phyloP scores from a whole-genome alignment of 768 basidiomycete species.

The Phaeotremella skinneri region DNA sequence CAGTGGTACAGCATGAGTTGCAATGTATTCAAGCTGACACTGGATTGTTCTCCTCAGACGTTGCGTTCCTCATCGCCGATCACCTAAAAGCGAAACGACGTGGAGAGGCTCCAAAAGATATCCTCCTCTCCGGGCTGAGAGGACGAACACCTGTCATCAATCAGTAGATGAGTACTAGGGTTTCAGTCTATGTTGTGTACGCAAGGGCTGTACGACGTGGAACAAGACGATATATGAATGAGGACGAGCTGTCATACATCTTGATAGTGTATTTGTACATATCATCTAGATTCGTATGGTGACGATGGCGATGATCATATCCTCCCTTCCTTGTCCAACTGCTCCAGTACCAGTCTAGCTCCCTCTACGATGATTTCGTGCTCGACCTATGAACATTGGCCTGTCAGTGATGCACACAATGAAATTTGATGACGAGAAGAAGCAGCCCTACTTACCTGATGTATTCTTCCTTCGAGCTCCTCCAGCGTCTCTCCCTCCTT shows the following conservation, averaged over 20 bases:
- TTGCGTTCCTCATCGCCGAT: constrained; percentile 82
- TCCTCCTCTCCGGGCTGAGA: constrained; percentile 42
- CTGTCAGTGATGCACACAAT: neutral
- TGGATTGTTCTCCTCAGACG: constrained; percentile 56
- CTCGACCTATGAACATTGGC: constrained; percentile 57
- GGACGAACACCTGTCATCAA: constrained; percentile 21
- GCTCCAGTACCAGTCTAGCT: constrained; percentile 65
- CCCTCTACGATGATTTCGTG: constrained; percentile 90
- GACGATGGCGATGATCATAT: neutral
- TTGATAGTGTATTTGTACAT: constrained; percentile 5
- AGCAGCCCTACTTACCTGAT: constrained; percentile 58
- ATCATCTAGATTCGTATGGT: neutral
- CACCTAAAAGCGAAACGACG: constrained; percentile 68
- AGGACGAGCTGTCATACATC: constrained; percentile 1
- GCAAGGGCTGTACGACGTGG: neutral
- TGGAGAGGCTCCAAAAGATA: constrained; percentile 47
- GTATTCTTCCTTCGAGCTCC: constrained; percentile 72
- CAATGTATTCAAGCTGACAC: constrained; percentile 16
- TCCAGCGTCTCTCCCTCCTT: constrained; percentile 68
- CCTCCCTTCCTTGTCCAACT: constrained; percentile 25
- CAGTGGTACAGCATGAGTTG: no score
- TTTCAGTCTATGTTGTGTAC: neutral
- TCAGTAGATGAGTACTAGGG: no score
- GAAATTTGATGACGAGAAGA: neutral
- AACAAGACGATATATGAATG: constrained; percentile 2